Evolutionary conservation across 2,329 filamentous ascomycete genomes (phyloP).

Genomic region (Xylaria hypoxylon): DNA sequence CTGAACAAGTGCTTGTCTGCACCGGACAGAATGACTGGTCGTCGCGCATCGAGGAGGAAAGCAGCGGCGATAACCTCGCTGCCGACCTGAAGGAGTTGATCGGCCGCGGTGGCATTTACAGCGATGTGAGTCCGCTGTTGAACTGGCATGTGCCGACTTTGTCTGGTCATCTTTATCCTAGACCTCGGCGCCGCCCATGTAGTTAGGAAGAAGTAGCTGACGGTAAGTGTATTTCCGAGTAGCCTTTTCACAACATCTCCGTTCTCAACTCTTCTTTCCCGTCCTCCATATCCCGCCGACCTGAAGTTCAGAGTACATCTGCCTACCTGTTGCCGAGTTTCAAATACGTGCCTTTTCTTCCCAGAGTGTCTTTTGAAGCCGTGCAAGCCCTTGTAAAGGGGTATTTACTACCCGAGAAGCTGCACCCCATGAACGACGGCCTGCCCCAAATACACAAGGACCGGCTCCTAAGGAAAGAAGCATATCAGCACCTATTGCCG

Average conservation of each 20-base stretch:
- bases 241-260: constrained; percentile 88
- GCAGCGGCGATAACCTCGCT: constrained; percentile 72
- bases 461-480: constrained; percentile 62
- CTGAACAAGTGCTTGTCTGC: constrained; percentile 85
- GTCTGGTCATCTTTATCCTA: constrained; percentile 36
- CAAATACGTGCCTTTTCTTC: constrained; percentile 79
- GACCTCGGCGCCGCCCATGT: constrained; percentile 6
- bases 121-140: constrained; percentile 65
- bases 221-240: constrained; percentile 46
- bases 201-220: constrained; percentile 45
- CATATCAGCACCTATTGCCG: constrained; percentile 62
- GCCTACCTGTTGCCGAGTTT: constrained; percentile 86
- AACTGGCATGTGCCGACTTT: constrained; percentile 2
- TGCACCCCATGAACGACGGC: constrained; percentile 71
- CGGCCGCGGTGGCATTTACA: constrained; percentile 73
- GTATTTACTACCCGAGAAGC: constrained; percentile 71
- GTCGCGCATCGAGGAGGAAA: constrained; percentile 86
- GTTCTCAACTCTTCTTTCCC: constrained; percentile 81
- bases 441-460: constrained; percentile 70
- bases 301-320: constrained; percentile 67
- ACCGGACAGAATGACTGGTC: constrained; percentile 85
- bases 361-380: constrained; percentile 68
- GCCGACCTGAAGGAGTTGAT: constrained; percentile 78
- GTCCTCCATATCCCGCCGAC: constrained; percentile 61
- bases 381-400: constrained; percentile 71